A percentile compares a stretch with the other conserved stretches of the same genome.
Conservation (phyloP, 1,284 basidiomycete species). For the Polyporus tsugae region DNA sequence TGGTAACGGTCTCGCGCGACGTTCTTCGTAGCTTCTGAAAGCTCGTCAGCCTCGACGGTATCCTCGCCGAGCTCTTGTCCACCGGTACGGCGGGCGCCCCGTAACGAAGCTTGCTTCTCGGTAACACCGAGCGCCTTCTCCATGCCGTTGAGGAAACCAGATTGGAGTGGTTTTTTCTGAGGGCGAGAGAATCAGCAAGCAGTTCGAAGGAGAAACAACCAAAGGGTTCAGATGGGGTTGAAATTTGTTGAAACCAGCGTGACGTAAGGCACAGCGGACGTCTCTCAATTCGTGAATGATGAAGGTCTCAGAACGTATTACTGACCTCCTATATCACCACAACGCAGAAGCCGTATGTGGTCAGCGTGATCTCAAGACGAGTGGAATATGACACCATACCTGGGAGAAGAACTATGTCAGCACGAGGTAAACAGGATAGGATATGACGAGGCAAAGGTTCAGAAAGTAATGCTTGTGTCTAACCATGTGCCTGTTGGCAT, state of each 20-base stretch:
- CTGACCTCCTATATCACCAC: slow-evolving; percentile 43
- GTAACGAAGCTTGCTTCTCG: slow-evolving; percentile 22
- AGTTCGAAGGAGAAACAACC: slow-evolving; percentile 17
- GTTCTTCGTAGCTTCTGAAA: slow-evolving; percentile 64
- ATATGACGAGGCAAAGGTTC: slow-evolving; percentile 39
- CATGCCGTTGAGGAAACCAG: slow-evolving; percentile 76
- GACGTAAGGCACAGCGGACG: slow-evolving; percentile 66
- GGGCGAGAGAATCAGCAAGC: slow-evolving; percentile 32
- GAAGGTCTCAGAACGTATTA: slow-evolving; percentile 46
- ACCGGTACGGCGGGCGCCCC: slow-evolving; percentile 14
- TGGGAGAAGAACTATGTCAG: slow-evolving; percentile 26
- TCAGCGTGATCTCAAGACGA: neutral
- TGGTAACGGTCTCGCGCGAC: slow-evolving; percentile 70
- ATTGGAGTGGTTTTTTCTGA: slow-evolving; percentile 67
- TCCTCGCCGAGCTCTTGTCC: slow-evolving; percentile 45
- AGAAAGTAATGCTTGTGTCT: slow-evolving; percentile 59
- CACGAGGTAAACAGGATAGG: slow-evolving; percentile 24
- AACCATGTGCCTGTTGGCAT: slow-evolving; percentile 65
- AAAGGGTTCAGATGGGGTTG: slow-evolving; percentile 70
- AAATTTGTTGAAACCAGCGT: slow-evolving; percentile 60
- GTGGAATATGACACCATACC: slow-evolving; percentile 30
- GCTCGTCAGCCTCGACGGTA: slow-evolving; percentile 63
- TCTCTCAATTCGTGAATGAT: slow-evolving; percentile 77
- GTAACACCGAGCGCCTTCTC: slow-evolving; percentile 65
- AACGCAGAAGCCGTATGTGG: neutral